Base-by-base conservation (phyloP, 164 flowering plant species). In the Warburgia ugandensis region DNA sequence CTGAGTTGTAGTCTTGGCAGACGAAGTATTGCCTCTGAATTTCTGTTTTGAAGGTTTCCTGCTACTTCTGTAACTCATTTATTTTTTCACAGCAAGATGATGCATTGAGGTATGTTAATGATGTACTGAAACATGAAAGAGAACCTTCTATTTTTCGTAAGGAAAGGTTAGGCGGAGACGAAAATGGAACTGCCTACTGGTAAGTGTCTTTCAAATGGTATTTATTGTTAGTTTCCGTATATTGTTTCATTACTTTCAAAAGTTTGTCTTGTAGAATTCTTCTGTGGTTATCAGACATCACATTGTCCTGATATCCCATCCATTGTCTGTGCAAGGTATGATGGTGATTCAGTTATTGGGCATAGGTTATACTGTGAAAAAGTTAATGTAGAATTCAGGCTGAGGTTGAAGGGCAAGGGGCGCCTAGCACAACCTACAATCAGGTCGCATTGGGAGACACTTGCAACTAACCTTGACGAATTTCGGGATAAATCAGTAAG, bases 391-490 rank as follows among this genome's bases (percentile, higher is more conserved):
- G 62, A 69, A 29, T n/a, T 54, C 36, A 64, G 29, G 46, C 52
- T 54, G 14, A 76, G 58, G 40, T 11, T 20, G 17, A 78, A 62
- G 55, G 68, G 62, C 25, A 74, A 65, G 47, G 64, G 63, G 19
- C 49, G 61, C 56, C 22, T 52, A 49, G 29, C 30, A 38, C 29
- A 43, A 26, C 62, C 76, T 35, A 26, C 41, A 2, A 46, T 39
- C 21, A 60, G 17, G 52, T 62, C 25, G 32, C 66, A 70, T 29
- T 91, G 97, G 97, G 82, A 91, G 71, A 86, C 94, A 46, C 68
- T 86, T 50, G 95, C 97, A 23, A 83, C 96, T 16, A 79, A 81
- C 64, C 80, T 86, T 35, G 83, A 81, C 45, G 97, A 84, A 61
- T 86, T 86, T 68, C 69, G 25, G 1, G 59, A 64, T 48, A 69